Evolutionary conservation across 768 basidiomycete species (phyloP).

Genomic region (Mycena rosella): DNA sequence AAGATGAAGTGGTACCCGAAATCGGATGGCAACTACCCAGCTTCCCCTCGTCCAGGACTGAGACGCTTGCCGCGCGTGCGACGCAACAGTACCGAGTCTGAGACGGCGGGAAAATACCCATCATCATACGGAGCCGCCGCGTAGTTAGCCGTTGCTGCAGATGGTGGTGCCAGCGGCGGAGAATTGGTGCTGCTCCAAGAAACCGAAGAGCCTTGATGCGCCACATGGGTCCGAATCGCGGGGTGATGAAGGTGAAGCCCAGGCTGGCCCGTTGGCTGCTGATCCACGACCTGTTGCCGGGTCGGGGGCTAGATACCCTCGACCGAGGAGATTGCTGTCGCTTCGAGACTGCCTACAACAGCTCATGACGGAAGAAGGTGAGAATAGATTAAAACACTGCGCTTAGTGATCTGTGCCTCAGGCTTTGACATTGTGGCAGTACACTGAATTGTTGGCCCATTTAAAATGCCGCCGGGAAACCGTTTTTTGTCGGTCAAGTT

Average conservation of each 20-base stretch:
- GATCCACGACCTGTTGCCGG: slow-evolving; percentile 52
- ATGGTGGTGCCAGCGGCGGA: slow-evolving; percentile 28
- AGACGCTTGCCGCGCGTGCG: slow-evolving; percentile 33
- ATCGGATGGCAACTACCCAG: slow-evolving; percentile 86
- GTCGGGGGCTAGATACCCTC: slow-evolving; percentile 48
- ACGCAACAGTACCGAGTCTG: slow-evolving; percentile 6
- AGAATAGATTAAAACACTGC: background rate
- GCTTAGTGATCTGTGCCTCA: background rate
- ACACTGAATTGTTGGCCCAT: background rate
- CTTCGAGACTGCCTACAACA: slow-evolving; percentile 69
- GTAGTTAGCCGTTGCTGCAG: slow-evolving; percentile 9
- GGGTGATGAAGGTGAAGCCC: slow-evolving; percentile 39
- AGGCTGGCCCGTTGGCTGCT: slow-evolving; percentile 65
- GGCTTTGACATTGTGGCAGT: slow-evolving; percentile 28
- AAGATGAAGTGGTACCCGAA: slow-evolving; percentile 52
- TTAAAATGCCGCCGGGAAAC: slow-evolving; percentile 17
- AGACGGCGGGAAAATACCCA: slow-evolving; percentile 27
- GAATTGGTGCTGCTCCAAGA: slow-evolving; percentile 52
- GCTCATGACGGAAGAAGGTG: slow-evolving; percentile 56
- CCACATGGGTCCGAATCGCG: slow-evolving; percentile 56
- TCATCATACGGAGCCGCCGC: slow-evolving; percentile 21
- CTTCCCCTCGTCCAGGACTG: slow-evolving; percentile 73
- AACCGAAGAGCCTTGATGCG: slow-evolving; percentile 49
- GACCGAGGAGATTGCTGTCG: slow-evolving; percentile 30
- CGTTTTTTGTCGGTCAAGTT: background rate